Conservation (phyloP, 306 rosid genomes). For the Ziziphus jujuba region DNA sequence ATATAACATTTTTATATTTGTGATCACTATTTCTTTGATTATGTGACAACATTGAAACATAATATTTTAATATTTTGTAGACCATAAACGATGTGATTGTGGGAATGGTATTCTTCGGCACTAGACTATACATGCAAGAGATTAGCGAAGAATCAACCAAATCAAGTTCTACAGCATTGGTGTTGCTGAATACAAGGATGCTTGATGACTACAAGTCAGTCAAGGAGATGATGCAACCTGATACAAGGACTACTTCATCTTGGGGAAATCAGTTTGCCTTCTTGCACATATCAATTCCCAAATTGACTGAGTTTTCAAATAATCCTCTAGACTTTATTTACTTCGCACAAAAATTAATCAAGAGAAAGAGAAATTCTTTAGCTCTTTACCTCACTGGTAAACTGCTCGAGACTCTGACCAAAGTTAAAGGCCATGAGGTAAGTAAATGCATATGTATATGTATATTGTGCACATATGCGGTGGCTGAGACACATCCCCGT, state of each 20-base stretch:
- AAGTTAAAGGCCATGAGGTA: constrained; percentile 51
- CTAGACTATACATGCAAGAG: constrained; percentile 50
- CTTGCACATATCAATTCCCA: constrained; percentile 45
- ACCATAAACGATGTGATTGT: constrained; percentile 48
- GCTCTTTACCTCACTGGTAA: constrained; percentile 30
- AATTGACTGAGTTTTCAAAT: constrained; percentile 23
- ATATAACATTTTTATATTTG: too few species aligned
- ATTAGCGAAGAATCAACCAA: constrained; percentile 25
- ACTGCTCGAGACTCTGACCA: constrained; percentile 28
- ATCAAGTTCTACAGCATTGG: constrained; percentile 37
- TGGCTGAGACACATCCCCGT: too few species aligned
- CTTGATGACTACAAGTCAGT: constrained; percentile 39
- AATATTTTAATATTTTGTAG: not conserved
- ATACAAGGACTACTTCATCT: constrained; percentile 6
- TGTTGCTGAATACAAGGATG: constrained; percentile 38
- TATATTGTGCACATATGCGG: not conserved
- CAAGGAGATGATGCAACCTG: constrained; percentile 44
- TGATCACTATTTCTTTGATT: too few species aligned
- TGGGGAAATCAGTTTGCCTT: constrained; percentile 58
- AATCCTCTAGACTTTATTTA: constrained; percentile 41
- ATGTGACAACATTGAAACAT: too few species aligned
- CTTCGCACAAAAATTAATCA: constrained; percentile 35
- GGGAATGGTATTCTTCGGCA: constrained; percentile 44
- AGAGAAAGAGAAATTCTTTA: constrained; percentile 35
- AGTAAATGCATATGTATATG: not conserved